A percentile compares a stretch with the other conserved stretches of the same genome.
Conservation (phyloP, 768 basidiomycete genomes). For the Auricularia sp. region DNA sequence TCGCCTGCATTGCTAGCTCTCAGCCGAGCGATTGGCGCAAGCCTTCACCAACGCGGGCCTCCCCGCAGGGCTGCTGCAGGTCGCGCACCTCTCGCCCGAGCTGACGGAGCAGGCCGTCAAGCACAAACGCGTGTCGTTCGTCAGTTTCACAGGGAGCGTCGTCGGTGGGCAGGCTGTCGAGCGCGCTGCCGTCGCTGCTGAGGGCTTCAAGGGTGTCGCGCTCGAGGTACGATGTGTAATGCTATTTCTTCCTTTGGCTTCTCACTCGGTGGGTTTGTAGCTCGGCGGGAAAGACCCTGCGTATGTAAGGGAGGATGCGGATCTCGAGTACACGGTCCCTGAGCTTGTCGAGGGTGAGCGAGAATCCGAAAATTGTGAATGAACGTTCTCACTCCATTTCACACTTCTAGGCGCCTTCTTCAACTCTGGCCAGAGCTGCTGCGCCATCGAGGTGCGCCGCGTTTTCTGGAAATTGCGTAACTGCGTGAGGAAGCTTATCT, state of each 20-base stretch:
- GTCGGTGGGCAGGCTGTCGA: conserved; percentile 65
- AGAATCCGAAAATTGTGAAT: neutral
- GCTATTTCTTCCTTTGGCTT: neutral
- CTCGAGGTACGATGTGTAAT: conserved; percentile 46
- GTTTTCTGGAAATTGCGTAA: too few relatives aligned
- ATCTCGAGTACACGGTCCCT: conserved; percentile 69
- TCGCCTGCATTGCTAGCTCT: conserved; percentile 25
- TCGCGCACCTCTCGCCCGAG: conserved; percentile 59
- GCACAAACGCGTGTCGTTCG: conserved; percentile 63
- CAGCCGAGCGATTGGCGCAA: conserved; percentile 66
- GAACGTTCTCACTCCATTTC: neutral
- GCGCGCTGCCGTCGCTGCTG: conserved; percentile 50
- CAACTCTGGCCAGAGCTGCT: conserved; percentile 97
- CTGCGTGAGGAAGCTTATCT: neutral
- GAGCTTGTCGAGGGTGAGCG: conserved; percentile 81
- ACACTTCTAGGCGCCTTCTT: conserved; percentile 66
- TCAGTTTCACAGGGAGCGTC: conserved; percentile 89
- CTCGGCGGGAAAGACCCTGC: conserved; percentile 98
- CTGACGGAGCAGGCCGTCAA: conserved; percentile 51
- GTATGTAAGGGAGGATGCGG: conserved; percentile 81
- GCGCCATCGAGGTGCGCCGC: conserved; percentile 64
- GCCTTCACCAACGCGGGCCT: conserved; percentile 71
- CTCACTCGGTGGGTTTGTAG: conserved; percentile 27
- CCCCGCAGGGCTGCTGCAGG: conserved; percentile 62
- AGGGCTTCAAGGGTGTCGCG: conserved; percentile 76